phyloP scores from a whole-genome alignment of 345 rosid genomes.

The Mangifera indica region DNA sequence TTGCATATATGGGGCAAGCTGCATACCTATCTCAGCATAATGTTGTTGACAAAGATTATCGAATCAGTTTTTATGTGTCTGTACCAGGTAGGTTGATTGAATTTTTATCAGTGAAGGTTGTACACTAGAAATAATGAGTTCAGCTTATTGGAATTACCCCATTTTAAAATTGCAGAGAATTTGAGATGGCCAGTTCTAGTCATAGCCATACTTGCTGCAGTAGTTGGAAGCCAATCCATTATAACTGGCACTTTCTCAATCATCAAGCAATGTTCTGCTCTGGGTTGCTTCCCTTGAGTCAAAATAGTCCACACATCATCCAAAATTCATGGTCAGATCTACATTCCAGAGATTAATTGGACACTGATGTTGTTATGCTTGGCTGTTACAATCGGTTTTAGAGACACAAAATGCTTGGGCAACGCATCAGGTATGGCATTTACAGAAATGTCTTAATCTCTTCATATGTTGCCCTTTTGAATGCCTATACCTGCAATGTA shows the following conservation, averaged over 20 bases:
- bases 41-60: slow-evolving; percentile 34
- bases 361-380: slow-evolving; percentile 78
- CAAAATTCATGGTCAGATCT: slow-evolving; percentile 88
- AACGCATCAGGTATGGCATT: slow-evolving; percentile 76
- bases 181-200: slow-evolving; percentile 90
- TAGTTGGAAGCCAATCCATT: slow-evolving; percentile 91
- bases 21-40: slow-evolving; percentile 81
- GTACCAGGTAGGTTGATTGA: slow-evolving; percentile 56
- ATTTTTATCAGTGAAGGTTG: slow-evolving; percentile 15
- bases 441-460: background rate
- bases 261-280: slow-evolving; percentile 81
- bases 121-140: slow-evolving; percentile 14
- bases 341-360: slow-evolving; percentile 96
- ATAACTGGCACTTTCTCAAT: slow-evolving; percentile 94
- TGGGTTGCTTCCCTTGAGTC: slow-evolving; percentile 85
- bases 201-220: slow-evolving; percentile 90
- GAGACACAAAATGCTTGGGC: slow-evolving; percentile 78
- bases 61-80: slow-evolving; percentile 77
- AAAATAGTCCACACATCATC: slow-evolving; percentile 89
- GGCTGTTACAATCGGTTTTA: slow-evolving; percentile 86
- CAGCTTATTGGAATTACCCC: slow-evolving; percentile 8
- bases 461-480: background rate
- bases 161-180: slow-evolving; percentile 39
- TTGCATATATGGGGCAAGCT: slow-evolving; percentile 97
- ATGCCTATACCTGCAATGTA: background rate